Conservation (phyloP, 305 asterid genomes). For the Solanum hybrid region DNA sequence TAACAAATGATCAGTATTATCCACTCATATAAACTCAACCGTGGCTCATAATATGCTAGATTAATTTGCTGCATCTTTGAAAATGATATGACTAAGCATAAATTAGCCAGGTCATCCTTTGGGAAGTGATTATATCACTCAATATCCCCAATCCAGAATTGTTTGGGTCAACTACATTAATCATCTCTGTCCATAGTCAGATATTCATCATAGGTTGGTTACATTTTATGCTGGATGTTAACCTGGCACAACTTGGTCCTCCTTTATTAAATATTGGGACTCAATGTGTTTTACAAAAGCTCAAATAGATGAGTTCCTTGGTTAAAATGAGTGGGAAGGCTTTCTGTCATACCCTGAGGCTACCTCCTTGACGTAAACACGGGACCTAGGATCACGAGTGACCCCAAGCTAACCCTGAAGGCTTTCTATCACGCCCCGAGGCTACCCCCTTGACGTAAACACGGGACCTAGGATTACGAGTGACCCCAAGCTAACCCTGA, state of each 20-base stretch:
- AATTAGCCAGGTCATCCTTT: not conserved
- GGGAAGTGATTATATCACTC: not conserved
- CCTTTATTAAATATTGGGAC: not conserved
- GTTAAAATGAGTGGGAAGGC: not conserved
- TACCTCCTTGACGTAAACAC: not conserved
- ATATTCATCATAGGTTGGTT: not conserved
- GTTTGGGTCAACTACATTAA: not conserved
- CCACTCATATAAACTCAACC: not conserved
- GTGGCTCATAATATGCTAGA: not conserved
- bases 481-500: no score
- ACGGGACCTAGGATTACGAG: no score
- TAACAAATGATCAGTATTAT: not conserved
- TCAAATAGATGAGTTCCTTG: not conserved
- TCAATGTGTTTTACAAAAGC: not conserved
- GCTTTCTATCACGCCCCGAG: no score
- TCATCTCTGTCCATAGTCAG: not conserved
- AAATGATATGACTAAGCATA: not conserved
- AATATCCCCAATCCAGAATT: not conserved
- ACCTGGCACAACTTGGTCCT: not conserved
- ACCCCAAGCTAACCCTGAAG: not conserved
- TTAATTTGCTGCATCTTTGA: not conserved
- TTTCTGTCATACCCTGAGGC: not conserved
- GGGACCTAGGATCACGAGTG: not conserved
- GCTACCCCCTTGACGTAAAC: no score
- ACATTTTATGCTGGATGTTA: not conserved